Conservation (phyloP, 352 stramenopile genomes). For the Blastocystis sp. region DNA sequence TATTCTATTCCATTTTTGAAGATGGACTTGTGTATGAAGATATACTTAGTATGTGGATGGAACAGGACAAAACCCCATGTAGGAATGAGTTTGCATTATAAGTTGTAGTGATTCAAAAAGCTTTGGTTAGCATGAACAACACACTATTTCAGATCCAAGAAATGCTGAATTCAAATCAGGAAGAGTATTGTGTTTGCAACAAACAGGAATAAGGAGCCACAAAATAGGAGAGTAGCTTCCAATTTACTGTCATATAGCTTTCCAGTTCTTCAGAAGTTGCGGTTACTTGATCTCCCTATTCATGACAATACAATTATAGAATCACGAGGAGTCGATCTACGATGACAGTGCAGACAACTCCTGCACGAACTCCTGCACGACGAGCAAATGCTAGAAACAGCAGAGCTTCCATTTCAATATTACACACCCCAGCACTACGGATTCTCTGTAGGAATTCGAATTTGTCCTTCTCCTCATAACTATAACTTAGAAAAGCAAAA, state of each 20-base stretch:
- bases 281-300: conserved; percentile 43
- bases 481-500: neutral
- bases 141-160: conserved; percentile 24
- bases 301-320: neutral
- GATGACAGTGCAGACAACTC: conserved; percentile 10
- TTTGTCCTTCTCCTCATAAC: neutral
- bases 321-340: neutral
- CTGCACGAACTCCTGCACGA: neutral
- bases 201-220: neutral
- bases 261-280: neutral
- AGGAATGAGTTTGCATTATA: neutral
- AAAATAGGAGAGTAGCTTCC: neutral
- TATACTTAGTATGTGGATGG: neutral
- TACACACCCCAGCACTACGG: neutral
- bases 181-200: neutral
- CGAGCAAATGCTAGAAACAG: conserved; percentile 12
- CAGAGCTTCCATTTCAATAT: conserved; percentile 45
- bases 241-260: neutral
- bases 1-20: conserved; percentile 37
- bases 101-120: neutral
- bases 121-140: neutral
- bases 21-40: conserved; percentile 17
- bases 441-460: conserved; percentile 4
- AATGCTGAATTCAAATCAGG: neutral
- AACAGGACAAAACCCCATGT: neutral